Base-by-base conservation (phyloP, 2,329 filamentous ascomycete genomes). In the Aspergillus thermomutatus region DNA sequence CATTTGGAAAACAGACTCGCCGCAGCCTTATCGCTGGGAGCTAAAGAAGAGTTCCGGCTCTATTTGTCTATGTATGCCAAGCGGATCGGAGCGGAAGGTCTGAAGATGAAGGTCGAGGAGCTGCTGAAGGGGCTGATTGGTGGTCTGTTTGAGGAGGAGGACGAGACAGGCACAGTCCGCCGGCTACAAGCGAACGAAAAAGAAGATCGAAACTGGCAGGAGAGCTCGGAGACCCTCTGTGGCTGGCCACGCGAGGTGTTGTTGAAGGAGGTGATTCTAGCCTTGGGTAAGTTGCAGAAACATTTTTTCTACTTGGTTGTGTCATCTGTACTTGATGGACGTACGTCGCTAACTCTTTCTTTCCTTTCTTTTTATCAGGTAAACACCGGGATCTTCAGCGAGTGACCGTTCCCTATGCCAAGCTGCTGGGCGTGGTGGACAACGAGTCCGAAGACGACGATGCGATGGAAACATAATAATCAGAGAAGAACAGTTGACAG, bases 11-110 rank as follows among this genome's bases (percentile, higher is more conserved):
- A 97, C 68, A 86, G 95, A 41, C 87, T 99, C 48, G 93, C 94
- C 2, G 95, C 91, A 3, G 91, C 94, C 0, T 77, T 95, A 69
- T 88, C 91, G 58, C 79, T 99, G 0, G 90, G 89, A 3, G 89
- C 94, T 0, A 89, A 87, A 65, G 92, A 97, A 57, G 94, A 99
- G 72, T 99, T 97, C 77, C 86, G 91, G 56, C 81, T 96, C 1
- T 97, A 97, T 69, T 79, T 99, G n/a, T 89, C 92, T 68, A 97
- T 97, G 92, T 99, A 99, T 69, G 93, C 92, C 3, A 97, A 97
- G 77, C 87, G 94, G 0, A 84, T 99, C 5, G 94, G 94, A 1
- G 91, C 92, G 0, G 95, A 99, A 73, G 92, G 92, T 0, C 79
- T 93, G 52, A 86, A 88, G 64, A 82, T 85, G 55, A 99, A 99